Base-by-base conservation (phyloP, 208 protist genomes). In the Endotrypanum monterogeii region DNA sequence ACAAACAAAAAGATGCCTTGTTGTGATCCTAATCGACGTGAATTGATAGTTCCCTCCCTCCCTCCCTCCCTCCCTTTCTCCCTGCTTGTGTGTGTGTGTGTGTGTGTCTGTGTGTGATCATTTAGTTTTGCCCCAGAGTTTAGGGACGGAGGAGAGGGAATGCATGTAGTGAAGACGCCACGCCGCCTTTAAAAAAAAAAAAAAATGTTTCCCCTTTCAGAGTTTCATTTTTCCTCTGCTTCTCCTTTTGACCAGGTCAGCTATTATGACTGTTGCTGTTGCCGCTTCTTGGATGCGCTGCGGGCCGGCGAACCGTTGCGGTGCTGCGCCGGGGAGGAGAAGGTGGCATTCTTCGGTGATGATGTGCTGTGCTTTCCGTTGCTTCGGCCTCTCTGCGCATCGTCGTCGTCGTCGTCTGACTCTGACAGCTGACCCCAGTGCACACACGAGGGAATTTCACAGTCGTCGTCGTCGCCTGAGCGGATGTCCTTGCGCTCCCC, bases 401-500 rank as follows among this genome's bases (percentile, higher is more conserved):
- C 62, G 32, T 14, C 23, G 50, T 73, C 23, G 50, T 73, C 72
- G 14, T 62, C 65, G 67, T 78, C 73, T 0, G 69, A 56, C 35
- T 74, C 74, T 2, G 61, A 41, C 44, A 69, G 2, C 6, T 8
- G 8, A 35, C 80, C 71, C 68, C 76, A 76, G 32, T 73, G 51
- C 30, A 67, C 74, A 44, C 70, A 67, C 44, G 56, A 77, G 60
- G 77, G 71, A 18, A 54, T 52, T 44, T 79, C 80, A 14, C 73
- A 72, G 30, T 78, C 74, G 20, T 79, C 70, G 3, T 91, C 83
- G 18, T 80, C 85, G 23, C 88, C 88, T n/a, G 75, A 84, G 69
- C 90, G 90, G 35, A 91, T 83, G 70, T 94, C 90, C 61, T 80
- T 84, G 57, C 81, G 76, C 41, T 80, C 67, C 25, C 60, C 80